Conservation (phyloP, 768 basidiomycete species). For the Botryobasidium botryosum region DNA sequence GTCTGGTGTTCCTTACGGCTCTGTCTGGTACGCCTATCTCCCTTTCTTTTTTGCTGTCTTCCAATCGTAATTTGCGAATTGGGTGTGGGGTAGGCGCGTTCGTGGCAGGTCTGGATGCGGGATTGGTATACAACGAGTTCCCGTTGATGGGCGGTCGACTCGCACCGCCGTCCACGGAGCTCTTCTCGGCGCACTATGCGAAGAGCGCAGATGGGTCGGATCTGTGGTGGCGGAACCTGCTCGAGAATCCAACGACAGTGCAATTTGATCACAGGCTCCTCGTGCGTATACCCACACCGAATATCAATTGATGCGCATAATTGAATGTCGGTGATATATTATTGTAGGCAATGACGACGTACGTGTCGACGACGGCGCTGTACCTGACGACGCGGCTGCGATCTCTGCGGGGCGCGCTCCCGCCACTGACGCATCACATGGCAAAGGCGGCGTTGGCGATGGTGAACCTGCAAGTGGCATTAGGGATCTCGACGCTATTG, state of each 20-base stretch:
- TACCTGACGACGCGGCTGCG: conserved; percentile 39
- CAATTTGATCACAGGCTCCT: conserved; percentile 93
- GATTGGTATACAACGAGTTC: conserved; percentile 95
- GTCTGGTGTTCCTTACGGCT: conserved; percentile 78
- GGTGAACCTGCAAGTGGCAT: conserved; percentile 66
- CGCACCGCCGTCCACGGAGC: conserved; percentile 64
- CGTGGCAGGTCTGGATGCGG: conserved; percentile 94
- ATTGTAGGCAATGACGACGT: conserved; percentile 68
- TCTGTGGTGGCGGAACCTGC: conserved; percentile 87
- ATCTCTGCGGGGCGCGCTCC: conserved; percentile 31
- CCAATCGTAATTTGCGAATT: background rate
- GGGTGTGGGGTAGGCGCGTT: conserved; percentile 56
- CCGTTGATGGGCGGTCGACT: conserved; percentile 86
- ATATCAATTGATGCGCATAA: conserved; percentile 5
- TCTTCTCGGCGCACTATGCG: conserved; percentile 63
- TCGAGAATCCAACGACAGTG: conserved; percentile 95
- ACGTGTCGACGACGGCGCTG: conserved; percentile 45
- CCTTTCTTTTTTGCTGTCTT: conserved; percentile 6
- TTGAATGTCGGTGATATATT: background rate
- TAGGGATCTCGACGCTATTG: conserved; percentile 66
- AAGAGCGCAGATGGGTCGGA: conserved; percentile 52
- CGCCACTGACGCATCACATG: conserved; percentile 39
- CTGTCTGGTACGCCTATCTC: conserved; percentile 51
- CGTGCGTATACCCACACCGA: conserved; percentile 31
- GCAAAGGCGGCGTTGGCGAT: conserved; percentile 50